phyloP scores from a whole-genome alignment of 2,329 filamentous ascomycete genomes.

The Pestalotiopsis sp. region DNA sequence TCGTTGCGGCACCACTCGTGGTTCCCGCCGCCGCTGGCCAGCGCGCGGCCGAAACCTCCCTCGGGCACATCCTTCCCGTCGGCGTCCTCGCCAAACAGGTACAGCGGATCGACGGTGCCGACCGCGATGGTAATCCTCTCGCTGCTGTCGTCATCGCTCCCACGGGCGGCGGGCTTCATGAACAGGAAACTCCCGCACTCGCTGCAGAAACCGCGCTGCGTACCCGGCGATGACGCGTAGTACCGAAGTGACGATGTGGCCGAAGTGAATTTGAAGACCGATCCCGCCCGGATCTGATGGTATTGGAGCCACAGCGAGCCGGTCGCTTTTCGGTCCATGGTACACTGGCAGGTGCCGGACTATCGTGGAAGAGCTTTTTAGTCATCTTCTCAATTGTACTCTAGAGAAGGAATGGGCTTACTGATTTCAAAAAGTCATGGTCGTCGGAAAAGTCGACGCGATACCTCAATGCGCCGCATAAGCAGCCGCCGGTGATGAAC shows the following conservation, averaged over 20 bases:
- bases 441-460: background rate
- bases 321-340: background rate
- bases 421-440: background rate
- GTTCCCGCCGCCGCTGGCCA: background rate
- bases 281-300: background rate
- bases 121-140: background rate
- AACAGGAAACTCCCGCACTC: slow-evolving; percentile 3
- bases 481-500: background rate
- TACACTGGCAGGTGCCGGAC: slow-evolving; percentile 7
- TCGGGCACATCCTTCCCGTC: background rate
- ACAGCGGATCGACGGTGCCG: background rate
- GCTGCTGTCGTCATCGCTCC: background rate
- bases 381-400: background rate
- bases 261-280: background rate
- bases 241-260: background rate
- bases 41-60: background rate
- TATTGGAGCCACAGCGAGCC: slow-evolving; percentile 4
- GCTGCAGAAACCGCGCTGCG: background rate
- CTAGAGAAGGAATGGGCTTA: background rate
- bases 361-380: background rate
- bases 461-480: background rate
- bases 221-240: background rate
- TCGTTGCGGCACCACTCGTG: slow-evolving; percentile 6
- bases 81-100: slow-evolving; percentile 9
- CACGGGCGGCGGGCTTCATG: background rate